Evolutionary conservation across 352 stramenopile species (phyloP).

Genomic region (Phytophthora macrochlamydospora): DNA sequence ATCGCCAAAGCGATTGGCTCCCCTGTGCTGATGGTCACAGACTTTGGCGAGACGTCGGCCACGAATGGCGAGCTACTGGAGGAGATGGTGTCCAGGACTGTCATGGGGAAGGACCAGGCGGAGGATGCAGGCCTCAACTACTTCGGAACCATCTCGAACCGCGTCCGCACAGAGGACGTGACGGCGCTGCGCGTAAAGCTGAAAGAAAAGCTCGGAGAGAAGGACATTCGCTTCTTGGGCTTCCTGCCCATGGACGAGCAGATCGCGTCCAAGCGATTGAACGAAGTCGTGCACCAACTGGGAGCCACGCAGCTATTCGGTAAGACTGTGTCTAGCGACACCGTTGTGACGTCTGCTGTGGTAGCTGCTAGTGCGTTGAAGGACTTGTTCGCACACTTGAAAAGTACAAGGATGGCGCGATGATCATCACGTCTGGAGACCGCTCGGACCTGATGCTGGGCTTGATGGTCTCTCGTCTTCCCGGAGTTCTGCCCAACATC

Average conservation of each 20-base stretch:
- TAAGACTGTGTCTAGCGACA: conserved; percentile 64
- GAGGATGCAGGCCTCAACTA: conserved; percentile 59
- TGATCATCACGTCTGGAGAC: conserved; percentile 82
- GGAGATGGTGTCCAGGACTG: conserved; percentile 64
- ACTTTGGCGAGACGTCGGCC: conserved; percentile 41
- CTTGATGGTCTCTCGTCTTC: conserved; percentile 68
- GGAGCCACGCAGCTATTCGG: conserved; percentile 72
- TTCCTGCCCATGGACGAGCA: conserved; percentile 69
- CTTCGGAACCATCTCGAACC: conserved; percentile 80
- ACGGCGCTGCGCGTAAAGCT: conserved; percentile 41
- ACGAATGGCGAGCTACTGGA: conserved; percentile 40
- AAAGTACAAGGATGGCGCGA: conserved; percentile 78
- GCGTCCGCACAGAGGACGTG: conserved; percentile 46
- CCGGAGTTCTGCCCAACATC: conserved; percentile 71
- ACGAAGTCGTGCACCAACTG: conserved; percentile 73
- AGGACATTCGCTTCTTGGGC: conserved; percentile 64
- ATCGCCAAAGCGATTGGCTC: conserved; percentile 74
- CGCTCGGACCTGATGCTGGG: conserved; percentile 77
- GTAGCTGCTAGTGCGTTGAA: conserved; percentile 75
- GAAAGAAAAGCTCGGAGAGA: conserved; percentile 35
- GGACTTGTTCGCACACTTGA: conserved; percentile 76
- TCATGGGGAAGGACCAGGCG: conserved; percentile 67
- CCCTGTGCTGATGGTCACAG: conserved; percentile 64
- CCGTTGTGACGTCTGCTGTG: conserved; percentile 68
- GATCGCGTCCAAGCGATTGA: conserved; percentile 75